Evolutionary conservation across 139 green algal species (phyloP), one percentile per base, ranked within the genome.

Genomic region (Astrephomene gubernaculifera): DNA sequence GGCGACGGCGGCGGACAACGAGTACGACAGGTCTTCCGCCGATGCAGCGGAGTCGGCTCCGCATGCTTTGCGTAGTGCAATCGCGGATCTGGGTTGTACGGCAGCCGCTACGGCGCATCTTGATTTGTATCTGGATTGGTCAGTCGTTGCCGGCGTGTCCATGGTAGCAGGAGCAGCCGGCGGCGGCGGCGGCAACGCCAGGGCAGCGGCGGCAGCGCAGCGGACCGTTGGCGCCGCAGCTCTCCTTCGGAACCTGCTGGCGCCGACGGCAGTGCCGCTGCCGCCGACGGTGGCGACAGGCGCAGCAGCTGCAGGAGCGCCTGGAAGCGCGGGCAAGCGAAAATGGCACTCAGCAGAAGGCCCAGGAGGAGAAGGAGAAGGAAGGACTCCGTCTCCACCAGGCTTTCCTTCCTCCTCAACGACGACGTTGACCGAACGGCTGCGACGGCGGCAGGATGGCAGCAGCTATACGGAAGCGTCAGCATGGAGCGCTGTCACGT

Each of bases 51-150:
- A 83, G n/a, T 83, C 76, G 9, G 29, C 76, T 29, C 29, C 19
- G 8, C 29, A 72, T 5, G 60, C 27, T 29, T 2, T 72, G 25
- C 76, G 60, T 2, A 22, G 39, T 29, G 60, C 76, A 31, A 33
- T 83, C 4, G 61, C 60, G 14, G 76, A 83, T 21, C 39, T 83
- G n/a, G 60, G 60, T 17, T 72, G 76, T 35, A 36, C 38, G 39
- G 38, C 57, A 24, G 38, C 60, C 1, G 60, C 39, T 4, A 83
- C 76, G 25, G 76, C 76, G 17, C 76, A 83, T 22, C 43, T 83
- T 0, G 76, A 83, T 29, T 60, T 83, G 0, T 83, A 83, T 60
- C 41, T 83, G 9, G 60, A 61, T 41, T 83, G 76, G 76, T 73
- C 76, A 0, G 60, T 81, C 12, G 44, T 79, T 21, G 68, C 9